phyloP scores from a whole-genome alignment of 2,329 filamentous ascomycete genomes.

The Cytospora piceae region DNA sequence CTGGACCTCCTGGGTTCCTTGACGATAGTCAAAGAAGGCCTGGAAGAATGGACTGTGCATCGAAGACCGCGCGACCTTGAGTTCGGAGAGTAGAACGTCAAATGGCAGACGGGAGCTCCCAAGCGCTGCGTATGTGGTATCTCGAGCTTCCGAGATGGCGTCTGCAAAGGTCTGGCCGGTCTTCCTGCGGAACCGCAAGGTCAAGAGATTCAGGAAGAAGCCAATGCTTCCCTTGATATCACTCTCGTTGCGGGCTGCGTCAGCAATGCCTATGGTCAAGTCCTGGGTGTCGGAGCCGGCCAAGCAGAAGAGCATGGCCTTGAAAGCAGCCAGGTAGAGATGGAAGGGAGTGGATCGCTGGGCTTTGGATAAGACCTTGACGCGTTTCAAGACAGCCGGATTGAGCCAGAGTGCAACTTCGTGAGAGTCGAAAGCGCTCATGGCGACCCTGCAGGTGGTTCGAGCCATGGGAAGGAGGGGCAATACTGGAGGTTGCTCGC shows the following conservation, averaged over 20 bases:
- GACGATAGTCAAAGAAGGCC: slow-evolving; percentile 41
- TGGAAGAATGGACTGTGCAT: slow-evolving; percentile 54
- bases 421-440: no score
- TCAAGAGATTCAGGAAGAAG: slow-evolving; percentile 52
- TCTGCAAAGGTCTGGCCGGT: slow-evolving; percentile 38
- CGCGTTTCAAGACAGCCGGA: background rate
- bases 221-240: slow-evolving; percentile 45
- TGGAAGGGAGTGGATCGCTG: slow-evolving; percentile 44
- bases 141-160: slow-evolving; percentile 33
- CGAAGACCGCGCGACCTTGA: slow-evolving; percentile 45
- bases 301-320: slow-evolving; percentile 40
- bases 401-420: no score
- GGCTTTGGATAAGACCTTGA: background rate
- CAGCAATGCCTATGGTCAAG: slow-evolving; percentile 52
- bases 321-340: slow-evolving; percentile 48
- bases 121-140: slow-evolving; percentile 43
- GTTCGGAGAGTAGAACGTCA: slow-evolving; percentile 49
- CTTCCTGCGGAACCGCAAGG: slow-evolving; percentile 44
- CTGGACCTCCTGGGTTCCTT: slow-evolving; percentile 33
- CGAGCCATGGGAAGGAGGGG: no score
- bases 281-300: slow-evolving; percentile 41
- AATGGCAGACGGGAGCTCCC: slow-evolving; percentile 51
- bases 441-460: no score
- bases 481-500: no score
- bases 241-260: slow-evolving; percentile 47